Percentiles rank a stretch among this genome's conserved stretches.
Conservation (phyloP, 208 protist genomes). For the Acanthamoeba healyi region DNA sequence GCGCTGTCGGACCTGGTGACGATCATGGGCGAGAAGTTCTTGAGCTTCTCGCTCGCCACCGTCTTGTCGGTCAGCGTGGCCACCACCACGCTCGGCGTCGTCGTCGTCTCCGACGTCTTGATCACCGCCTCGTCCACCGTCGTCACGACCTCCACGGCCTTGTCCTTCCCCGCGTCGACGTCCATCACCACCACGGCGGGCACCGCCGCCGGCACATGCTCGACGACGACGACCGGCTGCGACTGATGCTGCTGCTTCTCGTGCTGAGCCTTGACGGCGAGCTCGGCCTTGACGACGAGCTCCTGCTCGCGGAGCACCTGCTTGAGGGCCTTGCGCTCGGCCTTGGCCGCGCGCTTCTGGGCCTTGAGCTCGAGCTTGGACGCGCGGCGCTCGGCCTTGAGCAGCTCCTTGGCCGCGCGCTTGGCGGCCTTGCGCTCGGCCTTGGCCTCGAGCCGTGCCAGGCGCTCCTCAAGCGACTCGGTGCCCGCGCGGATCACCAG, state of each 20-base stretch:
- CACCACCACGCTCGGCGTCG: not conserved
- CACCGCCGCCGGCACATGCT: not conserved
- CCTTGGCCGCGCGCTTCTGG: not conserved
- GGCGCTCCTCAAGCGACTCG: not conserved
- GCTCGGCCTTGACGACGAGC: too few species aligned
- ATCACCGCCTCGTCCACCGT: not conserved
- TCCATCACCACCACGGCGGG: not conserved
- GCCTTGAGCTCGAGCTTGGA: constrained; percentile 41
- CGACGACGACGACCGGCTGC: not conserved
- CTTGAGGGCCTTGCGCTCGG: not conserved
- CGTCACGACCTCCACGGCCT: not conserved
- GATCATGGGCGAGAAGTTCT: constrained; percentile 14
- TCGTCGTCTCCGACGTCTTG: not conserved
- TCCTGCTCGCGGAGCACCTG: not conserved
- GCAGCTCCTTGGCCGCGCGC: too few species aligned
- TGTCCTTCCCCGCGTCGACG: not conserved
- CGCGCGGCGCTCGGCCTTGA: not conserved
- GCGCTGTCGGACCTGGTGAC: not conserved
- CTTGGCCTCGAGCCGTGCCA: not conserved
- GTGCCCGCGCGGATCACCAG: not conserved
- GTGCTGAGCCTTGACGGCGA: too few species aligned
- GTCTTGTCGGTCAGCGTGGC: not conserved
- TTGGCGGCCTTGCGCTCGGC: not conserved
- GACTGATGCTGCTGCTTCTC: not conserved
- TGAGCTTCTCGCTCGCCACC: too few species aligned